Percentiles rank a stretch among this genome's conserved stretches.
Conservation (phyloP, 2,329 filamentous ascomycete genomes). For the Emergomyces africanus region DNA sequence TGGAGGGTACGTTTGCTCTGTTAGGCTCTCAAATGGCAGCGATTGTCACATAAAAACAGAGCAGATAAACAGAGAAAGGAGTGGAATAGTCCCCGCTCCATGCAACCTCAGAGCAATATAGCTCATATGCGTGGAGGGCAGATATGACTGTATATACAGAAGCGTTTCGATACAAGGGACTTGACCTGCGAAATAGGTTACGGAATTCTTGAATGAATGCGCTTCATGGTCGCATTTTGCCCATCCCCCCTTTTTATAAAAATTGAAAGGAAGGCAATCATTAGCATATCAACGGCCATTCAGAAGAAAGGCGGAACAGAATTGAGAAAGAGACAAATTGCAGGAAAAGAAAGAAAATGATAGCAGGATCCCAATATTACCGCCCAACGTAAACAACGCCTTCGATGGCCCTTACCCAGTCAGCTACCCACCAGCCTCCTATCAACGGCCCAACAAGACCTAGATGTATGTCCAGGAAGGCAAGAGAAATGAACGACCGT, state of each 20-base stretch:
- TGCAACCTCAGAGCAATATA: no score
- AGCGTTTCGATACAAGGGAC: no score
- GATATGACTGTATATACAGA: no score
- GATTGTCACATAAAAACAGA: no score
- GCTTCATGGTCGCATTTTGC: background rate
- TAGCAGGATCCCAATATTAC: background rate
- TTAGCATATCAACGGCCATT: background rate
- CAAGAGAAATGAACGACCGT: no score
- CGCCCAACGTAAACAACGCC: background rate
- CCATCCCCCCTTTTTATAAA: background rate
- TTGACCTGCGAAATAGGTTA: background rate
- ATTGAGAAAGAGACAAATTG: background rate
- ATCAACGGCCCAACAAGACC: background rate
- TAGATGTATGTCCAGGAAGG: no score
- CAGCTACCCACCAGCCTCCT: background rate
- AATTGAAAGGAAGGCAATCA: background rate
- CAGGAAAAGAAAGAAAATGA: background rate
- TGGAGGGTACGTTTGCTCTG: no score
- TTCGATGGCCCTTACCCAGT: background rate
- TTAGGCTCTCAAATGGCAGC: background rate
- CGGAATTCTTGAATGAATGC: no score
- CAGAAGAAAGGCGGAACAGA: background rate
- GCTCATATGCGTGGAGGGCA: no score
- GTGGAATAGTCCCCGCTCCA: no score
- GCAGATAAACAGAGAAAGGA: no score